Evolutionary conservation across 257 asterid genomes (phyloP).

Genomic region (Petunia axillaris): DNA sequence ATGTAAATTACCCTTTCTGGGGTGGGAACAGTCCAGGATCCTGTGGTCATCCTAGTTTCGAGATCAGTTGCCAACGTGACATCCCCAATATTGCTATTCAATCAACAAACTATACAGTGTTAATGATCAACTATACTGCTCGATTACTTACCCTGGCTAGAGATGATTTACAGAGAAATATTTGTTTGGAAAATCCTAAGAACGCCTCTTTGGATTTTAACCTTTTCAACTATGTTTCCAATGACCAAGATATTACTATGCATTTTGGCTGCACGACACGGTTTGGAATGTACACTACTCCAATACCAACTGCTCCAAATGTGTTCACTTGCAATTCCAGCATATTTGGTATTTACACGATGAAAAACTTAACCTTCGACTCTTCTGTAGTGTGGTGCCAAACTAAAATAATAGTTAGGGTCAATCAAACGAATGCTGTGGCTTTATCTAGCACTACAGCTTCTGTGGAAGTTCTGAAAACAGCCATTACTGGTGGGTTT

Average conservation of each 20-base stretch:
- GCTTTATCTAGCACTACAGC: not conserved
- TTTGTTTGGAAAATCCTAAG: no score
- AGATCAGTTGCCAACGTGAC: no score
- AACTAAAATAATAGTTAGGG: slow-evolving; percentile 34
- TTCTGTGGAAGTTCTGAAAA: not conserved
- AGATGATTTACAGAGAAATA: no score
- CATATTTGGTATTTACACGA: not conserved
- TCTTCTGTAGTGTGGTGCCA: slow-evolving; percentile 21
- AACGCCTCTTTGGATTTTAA: no score
- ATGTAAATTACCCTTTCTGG: slow-evolving; percentile 54
- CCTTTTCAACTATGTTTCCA: no score
- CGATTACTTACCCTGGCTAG: no score
- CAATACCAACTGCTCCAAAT: not conserved
- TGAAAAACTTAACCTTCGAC: accelerated
- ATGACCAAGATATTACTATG: slow-evolving; percentile 41
- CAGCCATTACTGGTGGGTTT: slow-evolving; percentile 47
- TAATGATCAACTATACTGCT: no score
- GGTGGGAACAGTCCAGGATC: slow-evolving; percentile 41
- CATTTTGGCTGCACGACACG: slow-evolving; percentile 39
- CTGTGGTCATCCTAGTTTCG: slow-evolving; percentile 60
- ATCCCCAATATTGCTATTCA: no score
- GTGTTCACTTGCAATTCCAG: slow-evolving; percentile 28
- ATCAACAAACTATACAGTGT: no score
- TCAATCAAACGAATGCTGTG: slow-evolving; percentile 23
- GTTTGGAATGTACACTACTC: not conserved